Conservation (phyloP, 2,329 filamentous ascomycete genomes). For the Aureobasidium leucospermi region DNA sequence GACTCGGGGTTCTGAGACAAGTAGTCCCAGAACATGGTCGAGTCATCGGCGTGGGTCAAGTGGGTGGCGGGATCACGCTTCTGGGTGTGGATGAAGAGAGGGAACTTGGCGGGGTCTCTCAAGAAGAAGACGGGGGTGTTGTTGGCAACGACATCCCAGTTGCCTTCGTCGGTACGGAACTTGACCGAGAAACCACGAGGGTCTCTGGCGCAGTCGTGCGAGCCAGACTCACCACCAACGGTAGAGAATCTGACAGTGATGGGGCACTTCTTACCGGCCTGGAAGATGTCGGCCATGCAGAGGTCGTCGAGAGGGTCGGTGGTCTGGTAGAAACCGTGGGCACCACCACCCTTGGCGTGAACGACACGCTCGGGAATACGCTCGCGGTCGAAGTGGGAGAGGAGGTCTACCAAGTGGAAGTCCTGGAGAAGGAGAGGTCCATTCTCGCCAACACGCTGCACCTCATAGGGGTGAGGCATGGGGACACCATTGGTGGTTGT, state of each 20-base stretch:
- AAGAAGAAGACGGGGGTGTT: constrained; percentile 71
- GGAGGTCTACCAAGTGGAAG: constrained; percentile 42
- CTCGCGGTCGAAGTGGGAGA: constrained; percentile 45
- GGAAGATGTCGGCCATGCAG: constrained; percentile 40
- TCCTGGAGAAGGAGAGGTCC: constrained; percentile 52
- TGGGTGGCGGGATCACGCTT: constrained; percentile 67
- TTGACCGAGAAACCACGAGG: constrained; percentile 67
- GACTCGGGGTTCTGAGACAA: constrained; percentile 48
- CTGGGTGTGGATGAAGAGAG: constrained; percentile 66
- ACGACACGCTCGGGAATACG: constrained; percentile 45
- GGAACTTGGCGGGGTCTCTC: constrained; percentile 67
- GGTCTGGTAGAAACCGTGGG: constrained; percentile 41
- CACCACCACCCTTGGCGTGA: constrained; percentile 43
- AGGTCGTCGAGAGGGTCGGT: constrained; percentile 41
- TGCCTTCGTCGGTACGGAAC: constrained; percentile 67
- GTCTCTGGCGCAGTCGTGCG: constrained; percentile 63
- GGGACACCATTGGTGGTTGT: constrained; percentile 45
- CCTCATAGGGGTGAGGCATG: constrained; percentile 46
- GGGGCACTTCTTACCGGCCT: constrained; percentile 62
- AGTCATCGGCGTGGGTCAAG: constrained; percentile 56
- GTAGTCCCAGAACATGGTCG: constrained; percentile 62
- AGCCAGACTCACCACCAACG: constrained; percentile 66
- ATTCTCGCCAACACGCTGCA: constrained; percentile 50
- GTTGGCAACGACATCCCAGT: constrained; percentile 65
- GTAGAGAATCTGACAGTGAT: constrained; percentile 65